Conservation (phyloP, 768 basidiomycete species). For the Xerocomellus intermedius region DNA sequence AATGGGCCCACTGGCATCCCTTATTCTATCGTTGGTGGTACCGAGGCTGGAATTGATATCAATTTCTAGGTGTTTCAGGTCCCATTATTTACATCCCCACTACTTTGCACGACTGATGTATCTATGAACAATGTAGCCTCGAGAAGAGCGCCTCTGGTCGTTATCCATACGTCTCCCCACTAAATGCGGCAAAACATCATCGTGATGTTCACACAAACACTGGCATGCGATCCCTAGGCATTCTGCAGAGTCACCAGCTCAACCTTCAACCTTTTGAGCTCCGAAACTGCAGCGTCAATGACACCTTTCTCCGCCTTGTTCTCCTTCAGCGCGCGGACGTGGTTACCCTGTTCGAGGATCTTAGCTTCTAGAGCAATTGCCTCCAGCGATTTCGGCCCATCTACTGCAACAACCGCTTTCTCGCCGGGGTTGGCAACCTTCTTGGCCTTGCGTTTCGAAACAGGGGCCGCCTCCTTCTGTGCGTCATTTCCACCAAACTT, state of each 20-base stretch:
- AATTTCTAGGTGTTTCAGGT: not conserved
- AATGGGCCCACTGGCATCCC: not conserved
- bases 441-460: constrained; percentile 51
- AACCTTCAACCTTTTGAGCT: constrained; percentile 63
- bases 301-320: constrained; percentile 45
- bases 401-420: constrained; percentile 40
- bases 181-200: too few species aligned
- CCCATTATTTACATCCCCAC: not conserved
- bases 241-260: constrained; percentile 39
- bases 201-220: not conserved
- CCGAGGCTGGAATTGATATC: not conserved
- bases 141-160: too few species aligned
- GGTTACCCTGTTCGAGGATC: constrained; percentile 72
- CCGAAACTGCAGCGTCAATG: constrained; percentile 49
- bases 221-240: constrained; percentile 3
- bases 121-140: not conserved
- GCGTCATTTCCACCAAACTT: constrained; percentile 71
- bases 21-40: not conserved
- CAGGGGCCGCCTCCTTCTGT: constrained; percentile 42
- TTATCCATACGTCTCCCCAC: not conserved
- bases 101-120: not conserved
- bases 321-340: constrained; percentile 68
- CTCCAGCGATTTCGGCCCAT: constrained; percentile 69
- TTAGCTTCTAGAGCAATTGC: constrained; percentile 69
- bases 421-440: constrained; percentile 51